Evolutionary conservation across 2,329 filamentous ascomycete genomes (phyloP), one percentile per base, ranked within the genome.

Genomic region (Cercospora sesami): DNA sequence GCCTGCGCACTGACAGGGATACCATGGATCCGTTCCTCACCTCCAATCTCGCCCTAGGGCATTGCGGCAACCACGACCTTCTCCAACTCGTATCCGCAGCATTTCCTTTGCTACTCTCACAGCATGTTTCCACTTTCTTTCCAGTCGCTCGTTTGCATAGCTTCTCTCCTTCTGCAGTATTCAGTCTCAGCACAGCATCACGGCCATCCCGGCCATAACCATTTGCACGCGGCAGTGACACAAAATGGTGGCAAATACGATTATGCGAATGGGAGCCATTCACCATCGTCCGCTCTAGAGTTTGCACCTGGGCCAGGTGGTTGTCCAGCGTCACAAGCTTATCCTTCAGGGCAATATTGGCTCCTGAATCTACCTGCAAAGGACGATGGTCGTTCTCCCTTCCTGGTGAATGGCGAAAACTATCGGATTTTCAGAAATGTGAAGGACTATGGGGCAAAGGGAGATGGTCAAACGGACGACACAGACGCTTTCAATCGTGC

Each of bases 401-500:
- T 89, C 75, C 83, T 86, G 69, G 77, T 79, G 23, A 80, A 82
- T 65, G 69, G 68, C 8, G 70, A 82, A 12, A 79, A 81, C 75
- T 94, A 92, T 83, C 86, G 91, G 78, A 76, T 84, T 63, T 84
- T 79, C 74, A 81, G 82, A 62, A 83, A 84, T 63, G 82, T 84
- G 36, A 81, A 79, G 70, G 78, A 79, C 68, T 82, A 76, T 60
- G 80, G 77, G 58, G 78, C 79, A 36, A 75, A 73, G 80, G 87
- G 87, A 71, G 87, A 90, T 74, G 88, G 89, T 12, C 79, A 82
- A 1, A 91, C 90, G n/a, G 94, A 97, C 77, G 94, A 97, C 77
- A 97, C 93, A 0, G 89, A 81, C 1, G 92, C 93, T 65, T 96
- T 98, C 85, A 97, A 97, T 81, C 80, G 83, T 55, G 93, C 93